Evolutionary conservation across 352 stramenopile species (phyloP).

Genomic region (Saprolegnia diclina): DNA sequence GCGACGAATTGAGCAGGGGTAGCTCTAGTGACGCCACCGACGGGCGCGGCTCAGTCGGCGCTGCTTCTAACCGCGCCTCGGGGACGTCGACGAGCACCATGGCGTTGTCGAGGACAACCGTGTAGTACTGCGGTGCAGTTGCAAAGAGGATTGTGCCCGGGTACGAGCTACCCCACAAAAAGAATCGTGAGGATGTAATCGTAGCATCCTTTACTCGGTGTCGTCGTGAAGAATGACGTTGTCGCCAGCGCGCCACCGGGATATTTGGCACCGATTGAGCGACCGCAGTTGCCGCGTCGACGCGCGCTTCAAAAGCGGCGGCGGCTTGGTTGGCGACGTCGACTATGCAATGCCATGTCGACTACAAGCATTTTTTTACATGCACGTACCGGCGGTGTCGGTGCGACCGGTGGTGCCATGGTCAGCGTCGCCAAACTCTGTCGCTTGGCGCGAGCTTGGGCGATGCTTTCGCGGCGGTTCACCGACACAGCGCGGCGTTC

Average conservation of each 20-base stretch:
- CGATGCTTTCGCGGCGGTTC: background rate
- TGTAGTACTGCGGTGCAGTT: background rate
- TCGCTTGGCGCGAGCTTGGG: background rate
- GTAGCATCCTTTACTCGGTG: too few species aligned
- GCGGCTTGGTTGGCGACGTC: too few species aligned
- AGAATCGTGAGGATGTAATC: background rate
- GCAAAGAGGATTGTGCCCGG: background rate
- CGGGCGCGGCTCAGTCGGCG: too few species aligned
- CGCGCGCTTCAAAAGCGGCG: too few species aligned
- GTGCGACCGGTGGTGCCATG: background rate
- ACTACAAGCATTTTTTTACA: too few species aligned
- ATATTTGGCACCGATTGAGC: too few species aligned
- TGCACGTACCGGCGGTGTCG: too few species aligned
- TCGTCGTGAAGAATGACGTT: too few species aligned
- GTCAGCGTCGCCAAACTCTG: background rate
- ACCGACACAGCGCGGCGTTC: background rate
- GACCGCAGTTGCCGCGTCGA: too few species aligned
- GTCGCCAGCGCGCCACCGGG: too few species aligned
- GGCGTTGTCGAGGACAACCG: background rate
- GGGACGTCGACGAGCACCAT: background rate
- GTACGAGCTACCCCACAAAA: background rate
- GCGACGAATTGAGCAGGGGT: background rate
- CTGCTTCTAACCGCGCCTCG: background rate
- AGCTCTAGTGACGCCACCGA: background rate
- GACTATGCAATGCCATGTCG: too few species aligned